phyloP scores from a whole-genome alignment of 805 yeast genomes.

The Candida berthetii region DNA sequence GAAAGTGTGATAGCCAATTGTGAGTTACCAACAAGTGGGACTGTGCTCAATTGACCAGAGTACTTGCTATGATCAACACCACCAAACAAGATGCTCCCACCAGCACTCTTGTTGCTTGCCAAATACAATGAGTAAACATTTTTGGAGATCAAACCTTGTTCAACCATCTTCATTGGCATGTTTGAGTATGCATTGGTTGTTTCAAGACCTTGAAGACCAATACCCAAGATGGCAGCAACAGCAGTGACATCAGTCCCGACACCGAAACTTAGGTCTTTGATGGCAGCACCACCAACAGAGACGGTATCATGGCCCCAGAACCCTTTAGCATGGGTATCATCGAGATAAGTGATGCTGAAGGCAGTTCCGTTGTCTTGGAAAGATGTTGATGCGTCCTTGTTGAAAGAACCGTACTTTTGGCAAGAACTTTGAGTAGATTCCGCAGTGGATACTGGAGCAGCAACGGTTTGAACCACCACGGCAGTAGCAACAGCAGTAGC shows the following conservation, averaged over 20 bases:
- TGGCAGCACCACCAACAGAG: conserved; percentile 39
- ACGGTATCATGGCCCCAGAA: conserved; percentile 43
- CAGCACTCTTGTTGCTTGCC: not conserved
- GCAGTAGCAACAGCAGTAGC: conserved; percentile 1
- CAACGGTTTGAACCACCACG: not conserved
- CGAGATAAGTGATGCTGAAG: conserved; percentile 45
- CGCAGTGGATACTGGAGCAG: conserved; percentile 1
- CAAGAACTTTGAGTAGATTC: conserved; percentile 30
- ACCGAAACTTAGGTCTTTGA: conserved; percentile 56
- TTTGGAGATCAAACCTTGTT: not conserved
- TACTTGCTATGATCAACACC: not conserved
- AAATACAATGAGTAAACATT: not conserved
- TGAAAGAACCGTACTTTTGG: conserved; percentile 31
- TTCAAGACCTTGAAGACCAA: conserved; percentile 62
- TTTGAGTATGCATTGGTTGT: conserved; percentile 30
- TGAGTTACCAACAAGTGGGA: not conserved
- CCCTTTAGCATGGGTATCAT: conserved; percentile 43
- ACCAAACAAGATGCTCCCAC: not conserved
- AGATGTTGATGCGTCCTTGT: conserved; percentile 24
- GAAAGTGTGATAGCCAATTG: not conserved
- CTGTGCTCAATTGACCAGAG: not conserved
- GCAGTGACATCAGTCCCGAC: conserved; percentile 58
- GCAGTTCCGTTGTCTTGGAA: conserved; percentile 25
- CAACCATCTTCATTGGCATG: not conserved
- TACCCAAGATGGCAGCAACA: conserved; percentile 57